Conservation (phyloP, 73 alveolate species). For the Paramecium sexaurelia region DNA sequence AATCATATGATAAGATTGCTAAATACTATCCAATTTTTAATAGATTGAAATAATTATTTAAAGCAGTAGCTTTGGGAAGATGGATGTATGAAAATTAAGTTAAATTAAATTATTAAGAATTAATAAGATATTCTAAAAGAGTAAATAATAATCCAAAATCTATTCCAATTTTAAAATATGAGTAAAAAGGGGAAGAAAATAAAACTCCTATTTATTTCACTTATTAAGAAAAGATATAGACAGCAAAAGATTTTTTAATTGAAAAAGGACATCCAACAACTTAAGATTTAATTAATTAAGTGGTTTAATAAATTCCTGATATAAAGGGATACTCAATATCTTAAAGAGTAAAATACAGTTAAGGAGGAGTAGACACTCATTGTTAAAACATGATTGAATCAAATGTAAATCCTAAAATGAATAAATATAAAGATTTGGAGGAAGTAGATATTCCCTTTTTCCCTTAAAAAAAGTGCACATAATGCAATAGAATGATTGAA, state of each 20-base stretch:
- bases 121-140: background rate
- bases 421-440: background rate
- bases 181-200: background rate
- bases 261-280: background rate
- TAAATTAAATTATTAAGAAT: background rate
- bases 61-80: constrained; percentile 40
- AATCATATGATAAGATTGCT: background rate
- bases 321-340: background rate
- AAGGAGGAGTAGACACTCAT: background rate
- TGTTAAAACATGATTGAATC: background rate
- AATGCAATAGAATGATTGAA: background rate
- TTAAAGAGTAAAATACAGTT: background rate
- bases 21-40: constrained; percentile 7
- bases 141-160: background rate
- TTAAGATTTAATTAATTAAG: background rate
- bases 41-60: constrained; percentile 21
- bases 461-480: background rate
- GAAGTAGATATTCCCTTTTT: constrained; percentile 27
- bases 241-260: background rate
- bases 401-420: background rate
- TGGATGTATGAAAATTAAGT: constrained; percentile 5
- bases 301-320: background rate
- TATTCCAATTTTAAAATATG: background rate
- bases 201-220: background rate
- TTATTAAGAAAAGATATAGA: background rate